Conservation (phyloP, 768 basidiomycete species). For the Heimioporus sp. region DNA sequence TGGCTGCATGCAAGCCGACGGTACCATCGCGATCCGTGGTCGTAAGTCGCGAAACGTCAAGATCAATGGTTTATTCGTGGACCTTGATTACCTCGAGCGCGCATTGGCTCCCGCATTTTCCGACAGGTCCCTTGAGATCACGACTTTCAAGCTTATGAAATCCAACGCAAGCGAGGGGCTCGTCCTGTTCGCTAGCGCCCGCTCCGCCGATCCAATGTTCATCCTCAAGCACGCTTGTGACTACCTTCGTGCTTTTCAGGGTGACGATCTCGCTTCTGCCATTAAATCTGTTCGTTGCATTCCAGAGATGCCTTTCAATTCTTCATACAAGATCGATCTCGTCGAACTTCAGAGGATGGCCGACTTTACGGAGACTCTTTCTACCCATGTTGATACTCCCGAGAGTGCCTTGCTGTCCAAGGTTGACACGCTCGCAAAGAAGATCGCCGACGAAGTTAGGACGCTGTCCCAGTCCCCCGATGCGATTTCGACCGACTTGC, state of each 20-base stretch:
- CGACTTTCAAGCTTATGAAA: conserved; percentile 28
- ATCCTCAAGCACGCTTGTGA: conserved; percentile 25
- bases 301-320: conserved; percentile 28
- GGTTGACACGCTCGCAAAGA: conserved; percentile 26
- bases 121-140: conserved; percentile 15
- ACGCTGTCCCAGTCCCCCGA: conserved; percentile 27
- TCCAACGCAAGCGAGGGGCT: conserved; percentile 23
- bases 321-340: conserved; percentile 30
- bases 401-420: conserved; percentile 5
- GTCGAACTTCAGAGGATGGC: conserved; percentile 26
- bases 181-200: conserved; percentile 21
- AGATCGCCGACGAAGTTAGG: conserved; percentile 33
- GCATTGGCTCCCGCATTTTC: conserved; percentile 23
- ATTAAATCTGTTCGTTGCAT: conserved; percentile 24
- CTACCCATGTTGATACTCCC: conserved; percentile 13
- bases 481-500: conserved; percentile 27
- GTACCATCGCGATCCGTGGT: conserved; percentile 25
- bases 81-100: conserved; percentile 29
- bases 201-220: conserved; percentile 13
- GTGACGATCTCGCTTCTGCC: conserved; percentile 21
- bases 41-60: conserved; percentile 30
- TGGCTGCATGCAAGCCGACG: conserved; percentile 26
- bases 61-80: conserved; percentile 27
- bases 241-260: conserved; percentile 11
- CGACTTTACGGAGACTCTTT: conserved; percentile 10